phyloP scores from a whole-genome alignment of 805 yeast species.

The Scheffersomyces amazonensis region DNA sequence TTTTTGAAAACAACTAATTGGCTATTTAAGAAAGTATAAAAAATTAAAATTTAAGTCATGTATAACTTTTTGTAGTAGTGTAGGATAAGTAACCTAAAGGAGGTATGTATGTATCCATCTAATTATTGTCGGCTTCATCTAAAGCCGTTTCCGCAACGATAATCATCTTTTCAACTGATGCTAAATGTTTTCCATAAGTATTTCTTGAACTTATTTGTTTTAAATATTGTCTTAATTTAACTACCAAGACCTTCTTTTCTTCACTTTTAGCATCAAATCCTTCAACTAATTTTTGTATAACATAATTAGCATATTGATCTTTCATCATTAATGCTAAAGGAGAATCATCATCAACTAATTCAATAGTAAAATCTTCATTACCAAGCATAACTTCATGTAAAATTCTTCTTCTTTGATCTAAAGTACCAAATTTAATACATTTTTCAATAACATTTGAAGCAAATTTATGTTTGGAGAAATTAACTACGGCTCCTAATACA shows the following conservation, averaged over 20 bases:
- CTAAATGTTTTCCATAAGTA: conserved; percentile 77
- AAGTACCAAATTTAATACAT: conserved; percentile 73
- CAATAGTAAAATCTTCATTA: conserved; percentile 45
- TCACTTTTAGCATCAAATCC: conserved; percentile 59
- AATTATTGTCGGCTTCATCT: conserved; percentile 32
- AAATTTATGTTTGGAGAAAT: conserved; percentile 91
- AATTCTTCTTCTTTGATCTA: conserved; percentile 58
- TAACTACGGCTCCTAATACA: conserved; percentile 70
- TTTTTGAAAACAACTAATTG: not conserved
- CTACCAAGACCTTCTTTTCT: conserved; percentile 67
- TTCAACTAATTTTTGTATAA: conserved; percentile 90
- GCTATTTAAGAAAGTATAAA: conserved; percentile 1
- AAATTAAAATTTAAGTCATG: not conserved
- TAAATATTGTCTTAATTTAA: conserved; percentile 76
- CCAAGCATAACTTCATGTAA: conserved; percentile 63
- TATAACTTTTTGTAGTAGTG: no score
- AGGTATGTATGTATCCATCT: no score
- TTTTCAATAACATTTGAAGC: conserved; percentile 98
- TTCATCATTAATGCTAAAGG: conserved; percentile 91
- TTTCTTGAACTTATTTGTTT: conserved; percentile 63
- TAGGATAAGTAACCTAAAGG: no score
- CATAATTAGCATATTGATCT: conserved; percentile 97
- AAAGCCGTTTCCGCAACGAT: conserved; percentile 51
- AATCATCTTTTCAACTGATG: conserved; percentile 73
- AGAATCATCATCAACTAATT: conserved; percentile 56